phyloP scores from a whole-genome alignment of 805 yeast genomes.

The Tetrapisispora phaffii region DNA sequence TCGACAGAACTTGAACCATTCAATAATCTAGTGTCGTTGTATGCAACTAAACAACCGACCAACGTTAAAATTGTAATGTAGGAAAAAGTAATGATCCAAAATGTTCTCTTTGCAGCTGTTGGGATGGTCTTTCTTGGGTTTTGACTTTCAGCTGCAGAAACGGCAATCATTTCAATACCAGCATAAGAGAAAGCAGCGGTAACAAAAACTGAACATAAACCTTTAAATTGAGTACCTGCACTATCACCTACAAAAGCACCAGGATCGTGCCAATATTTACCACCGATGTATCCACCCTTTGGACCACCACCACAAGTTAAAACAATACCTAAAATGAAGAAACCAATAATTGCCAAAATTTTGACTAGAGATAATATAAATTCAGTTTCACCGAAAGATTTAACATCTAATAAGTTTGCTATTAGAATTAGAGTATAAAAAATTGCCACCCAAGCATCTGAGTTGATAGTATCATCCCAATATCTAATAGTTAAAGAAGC shows the following conservation, averaged over 20 bases:
- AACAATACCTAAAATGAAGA: slow-evolving; percentile 44
- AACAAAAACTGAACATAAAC: slow-evolving; percentile 44
- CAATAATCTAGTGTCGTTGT: slow-evolving; percentile 38
- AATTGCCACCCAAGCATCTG: slow-evolving; percentile 54
- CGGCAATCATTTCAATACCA: slow-evolving; percentile 64
- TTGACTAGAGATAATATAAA: slow-evolving; percentile 42
- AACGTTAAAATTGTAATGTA: slow-evolving; percentile 51
- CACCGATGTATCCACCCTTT: slow-evolving; percentile 35
- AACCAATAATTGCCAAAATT: slow-evolving; percentile 41
- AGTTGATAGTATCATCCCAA: slow-evolving; percentile 41
- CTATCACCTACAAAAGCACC: slow-evolving; percentile 52
- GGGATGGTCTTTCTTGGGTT: slow-evolving; percentile 62
- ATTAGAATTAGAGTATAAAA: slow-evolving; percentile 39
- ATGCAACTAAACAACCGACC: slow-evolving; percentile 58
- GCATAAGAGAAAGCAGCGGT: slow-evolving; percentile 59
- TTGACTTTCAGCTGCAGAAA: slow-evolving; percentile 68
- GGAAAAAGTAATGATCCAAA: slow-evolving; percentile 70
- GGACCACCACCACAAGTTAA: slow-evolving; percentile 41
- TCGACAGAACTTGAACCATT: slow-evolving; percentile 41
- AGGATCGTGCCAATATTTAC: slow-evolving; percentile 39
- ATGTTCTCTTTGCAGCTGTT: slow-evolving; percentile 67
- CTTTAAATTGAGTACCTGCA: slow-evolving; percentile 36
- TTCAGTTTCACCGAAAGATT: slow-evolving; percentile 50
- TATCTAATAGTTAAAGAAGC: slow-evolving; percentile 47
- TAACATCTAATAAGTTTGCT: slow-evolving; percentile 44